These are phyloP conservation scores for Rhynchosporium graminicola DNA, from an alignment of 2,329 filamentous ascomycete genomes.

Conservation along the genomic window DNA sequence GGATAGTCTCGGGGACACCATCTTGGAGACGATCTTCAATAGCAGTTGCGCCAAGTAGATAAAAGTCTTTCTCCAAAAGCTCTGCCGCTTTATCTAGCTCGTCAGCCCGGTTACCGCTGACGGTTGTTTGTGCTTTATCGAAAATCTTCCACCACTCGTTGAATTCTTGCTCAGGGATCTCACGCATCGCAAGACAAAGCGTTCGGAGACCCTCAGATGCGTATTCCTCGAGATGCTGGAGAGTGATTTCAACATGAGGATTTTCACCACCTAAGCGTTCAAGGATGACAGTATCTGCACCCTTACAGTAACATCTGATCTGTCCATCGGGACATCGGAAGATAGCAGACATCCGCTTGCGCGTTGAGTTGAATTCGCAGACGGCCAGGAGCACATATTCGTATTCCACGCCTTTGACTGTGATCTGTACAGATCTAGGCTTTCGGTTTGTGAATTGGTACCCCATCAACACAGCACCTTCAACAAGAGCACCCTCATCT, in stretches of 20 bases:
- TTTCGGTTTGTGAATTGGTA: conserved; percentile 91
- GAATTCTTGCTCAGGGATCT: conserved; percentile 87
- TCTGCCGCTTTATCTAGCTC: conserved; percentile 97
- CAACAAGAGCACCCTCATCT: conserved; percentile 94
- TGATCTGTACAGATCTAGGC: conserved; percentile 83
- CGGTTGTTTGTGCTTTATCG: conserved; percentile 84
- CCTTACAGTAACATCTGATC: conserved; percentile 91
- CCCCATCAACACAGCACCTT: conserved; percentile 81
- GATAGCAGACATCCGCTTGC: conserved; percentile 97
- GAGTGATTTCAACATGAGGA: conserved; percentile 82
- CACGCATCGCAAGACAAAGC: conserved; percentile 90
- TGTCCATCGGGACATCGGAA: conserved; percentile 96
- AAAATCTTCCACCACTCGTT: conserved; percentile 84
- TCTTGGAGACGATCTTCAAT: conserved; percentile 98
- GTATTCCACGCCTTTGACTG: conserved; percentile 67
- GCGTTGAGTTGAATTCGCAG: conserved; percentile 98
- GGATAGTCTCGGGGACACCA: conserved; percentile 95
- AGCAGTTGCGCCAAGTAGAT: conserved; percentile 88
- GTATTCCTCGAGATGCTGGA: conserved; percentile 97
- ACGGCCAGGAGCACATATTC: conserved; percentile 93
- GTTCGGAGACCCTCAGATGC: conserved; percentile 94
- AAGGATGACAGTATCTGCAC: conserved; percentile 94
- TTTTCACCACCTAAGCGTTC: conserved; percentile 85
- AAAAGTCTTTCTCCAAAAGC: conserved; percentile 90
- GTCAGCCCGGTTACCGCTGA: conserved; percentile 88